Percentiles rank a stretch among this genome's conserved stretches.
Evolutionary conservation across 805 yeast species (phyloP).

Genomic region (Candida montana): DNA sequence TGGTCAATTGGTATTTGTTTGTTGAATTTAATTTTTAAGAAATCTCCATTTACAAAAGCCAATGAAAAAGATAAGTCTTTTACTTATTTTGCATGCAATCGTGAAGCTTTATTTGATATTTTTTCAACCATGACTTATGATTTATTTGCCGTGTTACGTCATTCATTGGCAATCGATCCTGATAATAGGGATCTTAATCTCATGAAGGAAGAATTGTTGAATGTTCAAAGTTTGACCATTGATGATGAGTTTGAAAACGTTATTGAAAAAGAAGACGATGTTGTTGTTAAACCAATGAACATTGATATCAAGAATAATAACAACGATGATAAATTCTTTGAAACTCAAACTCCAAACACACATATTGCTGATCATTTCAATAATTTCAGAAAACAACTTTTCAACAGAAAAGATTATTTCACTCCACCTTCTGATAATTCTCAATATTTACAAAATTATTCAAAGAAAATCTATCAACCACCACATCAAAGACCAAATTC

Average conservation of each 20-base stretch:
- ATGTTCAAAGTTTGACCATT: conserved; percentile 66
- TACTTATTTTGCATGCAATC: conserved; percentile 75
- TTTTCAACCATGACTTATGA: conserved; percentile 87
- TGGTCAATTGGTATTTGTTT: conserved; percentile 89
- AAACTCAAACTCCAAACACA: conserved; percentile 54
- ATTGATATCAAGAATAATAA: conserved; percentile 10
- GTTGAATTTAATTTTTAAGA: conserved; percentile 79
- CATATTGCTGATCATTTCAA: conserved; percentile 36
- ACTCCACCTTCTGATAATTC: conserved; percentile 73
- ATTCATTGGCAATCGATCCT: conserved; percentile 80
- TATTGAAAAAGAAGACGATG: conserved; percentile 19
- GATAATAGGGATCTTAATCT: conserved; percentile 63
- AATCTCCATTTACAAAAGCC: conserved; percentile 82
- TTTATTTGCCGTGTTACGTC: conserved; percentile 76
- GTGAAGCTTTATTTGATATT: conserved; percentile 88
- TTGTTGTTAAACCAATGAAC: conserved; percentile 19
- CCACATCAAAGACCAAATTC: conserved; percentile 25
- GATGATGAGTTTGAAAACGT: conserved; percentile 65
- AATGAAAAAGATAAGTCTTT: conserved; percentile 76
- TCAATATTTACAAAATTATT: conserved; percentile 65
- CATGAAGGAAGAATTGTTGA: conserved; percentile 56
- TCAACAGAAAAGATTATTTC: conserved; percentile 66
- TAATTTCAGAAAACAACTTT: conserved; percentile 31
- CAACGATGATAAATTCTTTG: conserved; percentile 38
- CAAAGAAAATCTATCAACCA: conserved; percentile 27